A percentile compares a stretch with the other conserved stretches of the same genome.
Evolutionary conservation across 179 eudicot genomes (phyloP).

Genomic region (Kewa caespitosa): DNA sequence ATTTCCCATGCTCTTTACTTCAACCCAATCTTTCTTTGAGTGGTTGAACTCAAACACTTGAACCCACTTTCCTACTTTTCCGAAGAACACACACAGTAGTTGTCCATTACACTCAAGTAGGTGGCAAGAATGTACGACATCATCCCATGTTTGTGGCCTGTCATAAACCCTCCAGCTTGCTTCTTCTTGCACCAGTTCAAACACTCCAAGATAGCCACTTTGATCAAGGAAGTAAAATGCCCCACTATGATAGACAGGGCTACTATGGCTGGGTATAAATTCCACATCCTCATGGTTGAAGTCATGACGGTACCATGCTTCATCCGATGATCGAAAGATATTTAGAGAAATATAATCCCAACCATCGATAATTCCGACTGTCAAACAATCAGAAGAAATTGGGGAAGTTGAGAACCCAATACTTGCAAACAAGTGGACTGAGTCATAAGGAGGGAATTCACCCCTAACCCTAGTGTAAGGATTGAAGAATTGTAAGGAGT

Average conservation of each 20-base stretch:
- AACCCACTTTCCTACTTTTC: slow-evolving; percentile 11
- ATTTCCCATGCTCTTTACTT: slow-evolving; percentile 10
- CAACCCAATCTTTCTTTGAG: neutral
- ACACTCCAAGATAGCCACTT: slow-evolving; percentile 3
- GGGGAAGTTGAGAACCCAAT: slow-evolving; percentile 23
- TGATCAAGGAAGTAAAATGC: slow-evolving; percentile 19
- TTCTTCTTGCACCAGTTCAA: slow-evolving; percentile 3
- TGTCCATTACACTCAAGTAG: slow-evolving; percentile 18
- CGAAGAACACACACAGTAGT: slow-evolving; percentile 3
- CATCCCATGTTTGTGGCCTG: neutral
- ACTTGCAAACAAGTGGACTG: neutral
- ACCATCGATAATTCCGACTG: neutral
- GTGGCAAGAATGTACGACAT: neutral
- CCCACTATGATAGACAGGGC: neutral
- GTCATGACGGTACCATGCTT: neutral
- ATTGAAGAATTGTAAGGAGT: slow-evolving; percentile 13
- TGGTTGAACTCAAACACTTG: slow-evolving; percentile 4
- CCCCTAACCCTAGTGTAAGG: slow-evolving; percentile 15
- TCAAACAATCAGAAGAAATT: slow-evolving; percentile 6
- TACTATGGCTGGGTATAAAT: neutral
- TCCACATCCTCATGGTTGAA: neutral
- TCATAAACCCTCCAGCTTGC: slow-evolving; percentile 11
- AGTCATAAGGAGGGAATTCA: neutral
- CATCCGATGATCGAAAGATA: neutral
- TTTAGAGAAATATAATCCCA: neutral